Base-by-base conservation (phyloP, 108 stramenopile genomes). In the Epithemia pelagica region DNA sequence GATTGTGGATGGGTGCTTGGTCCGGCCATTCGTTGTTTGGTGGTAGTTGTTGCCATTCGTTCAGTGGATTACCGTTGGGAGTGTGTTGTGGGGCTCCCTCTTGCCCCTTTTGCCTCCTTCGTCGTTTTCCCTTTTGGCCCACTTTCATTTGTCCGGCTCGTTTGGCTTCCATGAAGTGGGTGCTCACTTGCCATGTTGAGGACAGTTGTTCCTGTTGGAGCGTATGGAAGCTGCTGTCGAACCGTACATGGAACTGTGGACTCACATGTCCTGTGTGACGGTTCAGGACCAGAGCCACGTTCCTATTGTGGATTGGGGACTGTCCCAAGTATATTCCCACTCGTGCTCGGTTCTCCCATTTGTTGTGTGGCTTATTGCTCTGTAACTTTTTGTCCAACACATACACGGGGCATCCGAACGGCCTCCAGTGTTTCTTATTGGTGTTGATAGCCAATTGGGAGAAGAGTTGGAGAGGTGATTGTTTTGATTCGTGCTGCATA, bases 191-290 rank as follows among this genome's bases (percentile, higher is more conserved):
- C 65, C 65, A 66, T 28, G 24, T 53, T 22, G 65, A 66, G 10
- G 20, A n/a, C 28, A 19, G 65, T 53, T 55, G 21, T 22, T 26
- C 18, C 58, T 66, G 20, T 31, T 30, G 8, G 19, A 68, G 30
- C 0, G 78, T 80, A 30, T 76, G 62, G 63, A 80, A 80, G 29
- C 52, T 55, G 7, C 57, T 46, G 62, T 78, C 76, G 46, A 68
- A 74, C 2, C n/a, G 5, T 52, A 56, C 32, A 60, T 77, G 80
- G 59, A 68, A 77, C 58, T 82, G 81, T 27, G 76, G 81, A 28
- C 63, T 69, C 23, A 69, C 71, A 10, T 70, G 59, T 56, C 75
- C 77, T 19, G 77, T 78, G 2, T 54, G 10, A 27, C 61, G 21
- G 33, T 70, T 69, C 15, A 78, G 65, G 7, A 82, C 72, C 56